phyloP scores from a whole-genome alignment of 371 early-diverging fungal genomes.

The Mortierella sp. region DNA sequence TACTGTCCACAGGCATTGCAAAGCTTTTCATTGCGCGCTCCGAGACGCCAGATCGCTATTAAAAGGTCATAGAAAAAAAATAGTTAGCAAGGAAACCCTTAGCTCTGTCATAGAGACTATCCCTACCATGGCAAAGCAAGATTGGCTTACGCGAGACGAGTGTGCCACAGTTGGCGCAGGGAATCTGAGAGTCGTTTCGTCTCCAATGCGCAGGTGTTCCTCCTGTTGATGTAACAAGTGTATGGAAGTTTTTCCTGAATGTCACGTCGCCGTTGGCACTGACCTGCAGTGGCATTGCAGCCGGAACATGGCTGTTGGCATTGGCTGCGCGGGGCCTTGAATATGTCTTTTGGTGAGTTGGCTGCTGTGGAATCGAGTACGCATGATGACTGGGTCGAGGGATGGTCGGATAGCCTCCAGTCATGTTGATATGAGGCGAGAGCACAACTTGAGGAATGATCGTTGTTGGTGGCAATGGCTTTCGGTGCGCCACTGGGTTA shows the following conservation, averaged over 20 bases:
- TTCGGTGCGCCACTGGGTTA: conserved; percentile 22
- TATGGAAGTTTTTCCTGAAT: conserved; percentile 46
- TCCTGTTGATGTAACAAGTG: conserved; percentile 27
- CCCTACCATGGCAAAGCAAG: too few relatives aligned
- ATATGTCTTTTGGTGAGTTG: conserved; percentile 38
- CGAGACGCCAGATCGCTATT: conserved; percentile 50
- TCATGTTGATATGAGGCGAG: conserved; percentile 50
- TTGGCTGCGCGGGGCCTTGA: conserved; percentile 17
- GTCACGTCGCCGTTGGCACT: conserved; percentile 40
- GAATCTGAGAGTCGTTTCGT: conserved; percentile 42
- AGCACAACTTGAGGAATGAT: conserved; percentile 41
- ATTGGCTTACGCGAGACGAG: conserved; percentile 46
- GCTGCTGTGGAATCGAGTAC: conserved; percentile 33
- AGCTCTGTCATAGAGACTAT: too few relatives aligned
- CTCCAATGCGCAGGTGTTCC: conserved; percentile 46
- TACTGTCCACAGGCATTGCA: conserved; percentile 53
- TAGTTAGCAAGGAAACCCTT: background rate
- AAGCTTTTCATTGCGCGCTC: conserved; percentile 43
- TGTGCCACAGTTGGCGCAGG: conserved; percentile 47
- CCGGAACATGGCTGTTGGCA: background rate
- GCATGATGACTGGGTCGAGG: conserved; percentile 29
- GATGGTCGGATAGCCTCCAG: conserved; percentile 43
- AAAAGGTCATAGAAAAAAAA: background rate
- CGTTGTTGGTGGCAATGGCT: conserved; percentile 14
- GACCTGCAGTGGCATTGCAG: conserved; percentile 25